Evolutionary conservation across 176 grass and related monocot species (phyloP).

Genomic region (Cocos nucifera): DNA sequence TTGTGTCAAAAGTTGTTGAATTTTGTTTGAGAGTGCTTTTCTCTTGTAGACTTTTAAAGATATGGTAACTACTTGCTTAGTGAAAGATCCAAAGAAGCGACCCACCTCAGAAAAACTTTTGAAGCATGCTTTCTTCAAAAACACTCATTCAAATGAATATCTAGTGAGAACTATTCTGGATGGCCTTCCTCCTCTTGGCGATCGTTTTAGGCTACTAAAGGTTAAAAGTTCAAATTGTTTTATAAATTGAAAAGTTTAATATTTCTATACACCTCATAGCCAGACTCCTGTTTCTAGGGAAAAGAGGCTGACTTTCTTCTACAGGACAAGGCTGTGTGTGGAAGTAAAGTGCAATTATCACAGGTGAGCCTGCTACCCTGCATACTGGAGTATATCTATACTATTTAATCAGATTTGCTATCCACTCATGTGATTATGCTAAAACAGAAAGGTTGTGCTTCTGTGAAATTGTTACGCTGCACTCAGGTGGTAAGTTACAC

Average conservation of each 20-base stretch:
- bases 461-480: too few species aligned
- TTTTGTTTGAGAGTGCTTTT: too few species aligned
- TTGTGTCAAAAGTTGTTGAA: not conserved
- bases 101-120: slow-evolving; percentile 82
- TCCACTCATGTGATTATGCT: too few species aligned
- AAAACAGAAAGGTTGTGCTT: too few species aligned
- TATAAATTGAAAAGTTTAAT: too few species aligned
- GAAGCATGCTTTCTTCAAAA: slow-evolving; percentile 93
- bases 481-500: too few species aligned
- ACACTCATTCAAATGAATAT: slow-evolving; percentile 56
- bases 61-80: slow-evolving; percentile 81
- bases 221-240: slow-evolving; percentile 14
- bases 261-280: too few species aligned
- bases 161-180: slow-evolving; percentile 59
- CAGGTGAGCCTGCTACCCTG: slow-evolving; percentile 32
- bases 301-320: slow-evolving; percentile 71
- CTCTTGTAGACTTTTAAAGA: slow-evolving; percentile 68
- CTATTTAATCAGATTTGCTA: too few species aligned
- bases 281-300: slow-evolving; percentile 28
- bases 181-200: slow-evolving; percentile 58
- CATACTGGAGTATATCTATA: too few species aligned
- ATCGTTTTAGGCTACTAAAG: slow-evolving; percentile 65
- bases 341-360: slow-evolving; percentile 73
- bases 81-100: slow-evolving; percentile 90
- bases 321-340: slow-evolving; percentile 51